A percentile compares a stretch with the other conserved stretches of the same genome.
These are phyloP conservation scores for Podospora tetraspora DNA, from an alignment of 495 filamentous ascomycete species.

Conservation along the genomic window DNA sequence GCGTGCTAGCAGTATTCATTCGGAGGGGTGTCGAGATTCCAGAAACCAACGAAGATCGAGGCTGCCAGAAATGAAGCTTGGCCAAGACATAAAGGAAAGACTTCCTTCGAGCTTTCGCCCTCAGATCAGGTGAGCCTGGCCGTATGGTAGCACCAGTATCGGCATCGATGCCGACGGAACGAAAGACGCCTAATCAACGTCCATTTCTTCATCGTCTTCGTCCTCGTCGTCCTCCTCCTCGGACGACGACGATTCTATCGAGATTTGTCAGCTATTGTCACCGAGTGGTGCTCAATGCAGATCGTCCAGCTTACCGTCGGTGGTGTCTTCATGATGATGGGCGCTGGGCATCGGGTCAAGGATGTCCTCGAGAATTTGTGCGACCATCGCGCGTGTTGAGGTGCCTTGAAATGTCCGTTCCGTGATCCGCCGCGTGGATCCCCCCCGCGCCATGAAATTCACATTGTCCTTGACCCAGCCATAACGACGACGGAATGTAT, in stretches of 20 bases:
- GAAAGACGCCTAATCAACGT: conserved; percentile 1
- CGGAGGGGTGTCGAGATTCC: background rate
- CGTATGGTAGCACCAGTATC: no score
- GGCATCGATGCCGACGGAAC: no score
- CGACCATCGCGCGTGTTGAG: background rate
- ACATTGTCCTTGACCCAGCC: background rate
- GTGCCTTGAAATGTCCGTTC: background rate
- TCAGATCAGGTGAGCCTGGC: no score
- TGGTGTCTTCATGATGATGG: background rate
- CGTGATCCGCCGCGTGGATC: background rate
- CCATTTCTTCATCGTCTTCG: conserved; percentile 5
- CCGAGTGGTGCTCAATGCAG: background rate
- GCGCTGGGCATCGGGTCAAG: background rate
- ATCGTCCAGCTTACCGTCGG: background rate
- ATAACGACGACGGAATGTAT: background rate
- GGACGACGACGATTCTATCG: background rate
- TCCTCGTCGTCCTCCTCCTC: background rate
- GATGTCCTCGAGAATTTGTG: background rate
- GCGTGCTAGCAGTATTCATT: background rate
- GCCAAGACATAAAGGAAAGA: no score
- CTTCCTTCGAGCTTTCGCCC: no score
- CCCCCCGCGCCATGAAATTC: background rate
- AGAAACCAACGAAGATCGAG: background rate
- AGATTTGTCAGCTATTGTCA: background rate
- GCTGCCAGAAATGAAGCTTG: background rate